phyloP scores from a whole-genome alignment of 2,329 filamentous ascomycete genomes.

The Clarireedia homoeocarpa region DNA sequence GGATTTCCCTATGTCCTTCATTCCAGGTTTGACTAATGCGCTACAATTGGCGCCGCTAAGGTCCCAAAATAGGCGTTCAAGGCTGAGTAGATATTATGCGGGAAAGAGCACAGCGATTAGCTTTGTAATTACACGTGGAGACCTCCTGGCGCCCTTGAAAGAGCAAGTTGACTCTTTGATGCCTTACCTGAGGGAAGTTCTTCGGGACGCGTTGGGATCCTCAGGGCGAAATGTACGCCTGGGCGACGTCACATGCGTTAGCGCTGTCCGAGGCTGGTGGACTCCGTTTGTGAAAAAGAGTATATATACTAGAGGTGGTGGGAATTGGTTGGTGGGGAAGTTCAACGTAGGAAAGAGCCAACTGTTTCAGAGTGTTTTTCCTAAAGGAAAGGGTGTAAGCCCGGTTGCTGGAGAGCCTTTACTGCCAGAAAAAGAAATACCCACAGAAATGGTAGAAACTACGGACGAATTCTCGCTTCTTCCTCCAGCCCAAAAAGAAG shows the following conservation, averaged over 20 bases:
- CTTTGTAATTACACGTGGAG: conserved; percentile 85
- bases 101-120: conserved; percentile 70
- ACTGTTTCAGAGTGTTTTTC: conserved; percentile 85
- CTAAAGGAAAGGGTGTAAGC: conserved; percentile 46
- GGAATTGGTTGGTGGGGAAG: conserved; percentile 95
- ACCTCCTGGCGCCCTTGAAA: conserved; percentile 77
- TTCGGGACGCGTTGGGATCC: conserved; percentile 68
- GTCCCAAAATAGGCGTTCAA: conserved; percentile 72
- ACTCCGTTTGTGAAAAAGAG: conserved; percentile 78
- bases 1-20: conserved; percentile 90
- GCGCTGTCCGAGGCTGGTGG: conserved; percentile 84
- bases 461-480: conserved; percentile 44
- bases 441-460: background rate
- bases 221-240: conserved; percentile 64
- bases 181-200: conserved; percentile 71
- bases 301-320: conserved; percentile 76
- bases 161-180: conserved; percentile 78
- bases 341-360: conserved; percentile 96
- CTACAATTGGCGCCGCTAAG: conserved; percentile 67
- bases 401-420: conserved; percentile 2
- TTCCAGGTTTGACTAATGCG: conserved; percentile 66
- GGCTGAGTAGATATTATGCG: conserved; percentile 53
- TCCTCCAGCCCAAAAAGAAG: conserved; percentile 66
- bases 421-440: background rate
- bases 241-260: conserved; percentile 82